Base-by-base conservation (phyloP, 441 rosid species). In the Iberis amara region DNA sequence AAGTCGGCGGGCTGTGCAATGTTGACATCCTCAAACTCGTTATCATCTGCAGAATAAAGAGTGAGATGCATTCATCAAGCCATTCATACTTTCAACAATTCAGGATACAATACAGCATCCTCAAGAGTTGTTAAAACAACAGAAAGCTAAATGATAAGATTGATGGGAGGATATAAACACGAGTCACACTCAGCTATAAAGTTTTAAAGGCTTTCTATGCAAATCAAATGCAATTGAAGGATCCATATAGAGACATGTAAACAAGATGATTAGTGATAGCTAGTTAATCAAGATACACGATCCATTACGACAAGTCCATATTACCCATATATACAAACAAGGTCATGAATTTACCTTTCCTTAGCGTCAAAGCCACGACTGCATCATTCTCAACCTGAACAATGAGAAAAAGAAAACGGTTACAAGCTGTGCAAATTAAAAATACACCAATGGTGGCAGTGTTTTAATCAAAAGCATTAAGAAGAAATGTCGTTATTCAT, bases 351-450 rank as follows among this genome's bases (percentile, higher is more conserved):
- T 38, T 8, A 87, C 96, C 91, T 91, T 81, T 88, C 62, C 83
- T 80, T 64, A 83, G 71, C 15, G 96, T 78, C 74, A 91, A 64
- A 39, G 96, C 95, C 64, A 91, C 83, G n/a, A 83, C 79, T 38
- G 94, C 87, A 65, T 91, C 98, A 66, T 91, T 91, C 75, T 91
- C 96, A 66, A 91, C 95, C 98, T 91, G 79, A 42, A 76, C 21
- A 63, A 72, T 54, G 3, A 28, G 5, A 39, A 45, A 44, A 59
- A 26, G 11, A 40, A 36, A 5, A 47, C 4, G 11, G 12, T 39
- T 15, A 59, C 18, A 24, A 39, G 33, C 46, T 63, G 3, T 45
- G 38, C 9, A 38, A 46, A 58, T 52, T 15, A 8, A 45, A n/a
- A 6, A 45, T 2, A 30, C 6, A 0, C 21, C 43, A 51, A 33